Evolutionary conservation across 208 protist genomes (phyloP), one percentile per base, ranked within the genome.

Genomic region (Lotmaria passim): DNA sequence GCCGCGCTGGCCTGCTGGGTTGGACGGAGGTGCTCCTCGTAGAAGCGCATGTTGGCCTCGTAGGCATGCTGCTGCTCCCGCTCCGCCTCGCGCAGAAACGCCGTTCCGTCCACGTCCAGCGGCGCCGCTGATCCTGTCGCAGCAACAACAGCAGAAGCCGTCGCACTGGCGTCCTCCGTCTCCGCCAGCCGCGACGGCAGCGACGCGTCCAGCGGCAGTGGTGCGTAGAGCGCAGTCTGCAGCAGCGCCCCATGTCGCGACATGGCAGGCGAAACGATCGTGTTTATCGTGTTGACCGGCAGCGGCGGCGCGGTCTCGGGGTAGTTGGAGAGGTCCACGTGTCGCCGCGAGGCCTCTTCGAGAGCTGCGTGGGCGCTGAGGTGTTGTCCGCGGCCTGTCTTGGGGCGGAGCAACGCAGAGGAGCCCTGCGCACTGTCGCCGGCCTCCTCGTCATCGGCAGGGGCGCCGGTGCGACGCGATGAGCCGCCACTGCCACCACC

Each of bases 1-100:
- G 57, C 23, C 11, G 57, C 36, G 31, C 21, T 12, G 5, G 56
- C 3, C 39, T 57, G 48, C 67, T 52, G 61, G 34, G 53, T 41
- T 1, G 70, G 58, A n/a, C 33, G 59, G 8, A 87, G 79, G 11
- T 74, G 64, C 24, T 83, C 77, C 33, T 83, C 74, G 64, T 87
- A 83, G 60, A 95, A 93, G 46, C 81, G 78, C 57, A 56, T 58
- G 78, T 95, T 95, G 0, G 83, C 78, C 24, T 65, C 57, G 52
- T 81, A 80, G 8, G 68, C 66, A 1, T 38, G 65, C 39, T 59
- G 26, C 56, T 75, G 68, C 64, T 95, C 90, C 14, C 68, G 61
- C 30, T 86, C 78, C 30, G 62, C 81, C 72, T 81, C 86, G 6
- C 80, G 76, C 36, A 95, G 67, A 60, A 95, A 95, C 3, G 76